phyloP scores from a whole-genome alignment of 2,329 filamentous ascomycete species.

The Phialophora expanda region DNA sequence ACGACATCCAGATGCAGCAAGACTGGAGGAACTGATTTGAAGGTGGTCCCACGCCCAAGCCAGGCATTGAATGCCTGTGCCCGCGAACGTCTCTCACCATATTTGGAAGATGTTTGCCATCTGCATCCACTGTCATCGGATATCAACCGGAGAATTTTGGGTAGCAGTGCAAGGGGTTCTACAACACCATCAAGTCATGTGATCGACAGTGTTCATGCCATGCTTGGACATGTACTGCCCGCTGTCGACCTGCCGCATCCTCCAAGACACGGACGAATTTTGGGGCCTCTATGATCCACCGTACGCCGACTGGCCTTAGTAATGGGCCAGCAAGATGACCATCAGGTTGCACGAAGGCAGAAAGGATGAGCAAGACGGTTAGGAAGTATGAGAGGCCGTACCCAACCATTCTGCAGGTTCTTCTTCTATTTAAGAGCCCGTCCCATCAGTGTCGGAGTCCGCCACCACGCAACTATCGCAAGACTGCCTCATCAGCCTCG shows the following conservation, averaged over 20 bases:
- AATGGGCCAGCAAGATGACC: conserved; percentile 6
- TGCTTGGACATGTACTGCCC: not conserved
- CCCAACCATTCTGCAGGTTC: not conserved
- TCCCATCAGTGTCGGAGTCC: not conserved
- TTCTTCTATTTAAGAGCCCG: conserved; percentile 5
- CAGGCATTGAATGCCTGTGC: no score
- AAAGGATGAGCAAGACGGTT: not conserved
- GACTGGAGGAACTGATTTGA: not conserved
- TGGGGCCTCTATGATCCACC: conserved; percentile 17
- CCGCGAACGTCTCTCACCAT: no score
- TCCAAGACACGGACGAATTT: conserved; percentile 25
- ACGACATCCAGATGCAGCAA: not conserved
- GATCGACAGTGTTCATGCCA: not conserved
- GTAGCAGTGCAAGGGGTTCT: not conserved
- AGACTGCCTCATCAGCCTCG: not conserved
- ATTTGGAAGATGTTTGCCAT: no score
- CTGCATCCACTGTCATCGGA: not conserved
- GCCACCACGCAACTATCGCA: not conserved
- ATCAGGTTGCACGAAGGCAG: not conserved
- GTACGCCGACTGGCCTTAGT: conserved; percentile 11
- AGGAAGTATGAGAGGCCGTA: not conserved
- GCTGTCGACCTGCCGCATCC: not conserved
- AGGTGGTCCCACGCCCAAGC: not conserved
- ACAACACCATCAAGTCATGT: not conserved
- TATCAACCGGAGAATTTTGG: not conserved